Conservation (phyloP, 805 yeast genomes). For the Starmerella sp. region DNA sequence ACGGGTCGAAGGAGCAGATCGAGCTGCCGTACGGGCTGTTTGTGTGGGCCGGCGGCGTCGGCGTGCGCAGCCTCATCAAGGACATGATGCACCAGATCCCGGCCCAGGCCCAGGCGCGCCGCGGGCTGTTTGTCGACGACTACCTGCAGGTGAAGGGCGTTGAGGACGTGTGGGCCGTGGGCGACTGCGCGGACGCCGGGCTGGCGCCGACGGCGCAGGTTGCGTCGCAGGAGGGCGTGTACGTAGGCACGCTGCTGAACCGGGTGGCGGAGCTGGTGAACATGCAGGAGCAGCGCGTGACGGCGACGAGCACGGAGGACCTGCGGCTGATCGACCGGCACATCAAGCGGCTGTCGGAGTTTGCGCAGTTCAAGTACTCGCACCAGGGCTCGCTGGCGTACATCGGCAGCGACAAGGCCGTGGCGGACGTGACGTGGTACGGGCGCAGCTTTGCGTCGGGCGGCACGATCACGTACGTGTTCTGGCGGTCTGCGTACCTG, state of each 20-base stretch:
- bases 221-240: conserved; percentile 87
- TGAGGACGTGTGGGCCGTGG: conserved; percentile 73
- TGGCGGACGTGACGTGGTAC: conserved; percentile 66
- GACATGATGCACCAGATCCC: conserved; percentile 58
- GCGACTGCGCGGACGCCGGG: conserved; percentile 86
- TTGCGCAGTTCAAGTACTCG: conserved; percentile 57
- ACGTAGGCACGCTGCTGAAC: conserved; percentile 61
- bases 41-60: conserved; percentile 97
- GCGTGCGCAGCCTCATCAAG: conserved; percentile 65
- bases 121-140: conserved; percentile 82
- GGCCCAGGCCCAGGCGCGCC: conserved; percentile 56
- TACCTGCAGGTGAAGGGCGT: conserved; percentile 74
- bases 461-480: conserved; percentile 76
- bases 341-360: conserved; percentile 29
- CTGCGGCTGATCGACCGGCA: conserved; percentile 23
- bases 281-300: conserved; percentile 28
- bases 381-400: conserved; percentile 93
- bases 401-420: conserved; percentile 83
- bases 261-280: conserved; percentile 34
- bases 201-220: conserved; percentile 96
- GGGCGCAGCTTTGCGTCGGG: conserved; percentile 72
- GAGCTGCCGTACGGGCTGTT: conserved; percentile 82
- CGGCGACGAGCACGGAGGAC: conserved; percentile 13
- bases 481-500: conserved; percentile 92
- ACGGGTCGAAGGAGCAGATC: conserved; percentile 49